A percentile compares a stretch with the other conserved stretches of the same genome.
Conservation (phyloP, 805 yeast genomes). For the Scheffersomyces spartinae region DNA sequence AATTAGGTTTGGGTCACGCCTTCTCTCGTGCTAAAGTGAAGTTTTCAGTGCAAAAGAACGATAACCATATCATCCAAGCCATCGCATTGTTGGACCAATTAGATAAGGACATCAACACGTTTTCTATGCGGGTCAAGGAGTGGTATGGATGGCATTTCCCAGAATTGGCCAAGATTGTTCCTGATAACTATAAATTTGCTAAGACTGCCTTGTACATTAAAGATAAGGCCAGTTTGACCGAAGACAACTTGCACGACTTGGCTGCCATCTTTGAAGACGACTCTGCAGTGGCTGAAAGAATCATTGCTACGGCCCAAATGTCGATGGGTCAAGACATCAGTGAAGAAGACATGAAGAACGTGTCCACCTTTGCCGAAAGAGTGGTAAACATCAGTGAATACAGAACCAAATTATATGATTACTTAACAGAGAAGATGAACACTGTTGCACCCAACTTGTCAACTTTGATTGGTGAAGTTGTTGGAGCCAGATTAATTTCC, state of each 20-base stretch:
- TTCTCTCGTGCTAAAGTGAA: conserved; percentile 98
- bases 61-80: conserved; percentile 98
- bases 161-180: conserved; percentile 82
- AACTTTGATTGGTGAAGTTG: conserved; percentile 96
- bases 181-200: conserved; percentile 83
- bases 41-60: conserved; percentile 97
- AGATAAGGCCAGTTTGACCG: conserved; percentile 78
- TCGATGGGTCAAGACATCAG: conserved; percentile 99
- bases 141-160: conserved; percentile 99
- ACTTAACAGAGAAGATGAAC: conserved; percentile 92
- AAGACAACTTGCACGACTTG: conserved; percentile 89
- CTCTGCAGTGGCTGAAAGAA: conserved; percentile 78
- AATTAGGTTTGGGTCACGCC: conserved; percentile 97
- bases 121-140: conserved; percentile 93
- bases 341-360: conserved; percentile 88
- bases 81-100: conserved; percentile 94
- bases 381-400: conserved; percentile 87
- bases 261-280: conserved; percentile 88
- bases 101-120: conserved; percentile 96
- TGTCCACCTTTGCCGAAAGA: conserved; percentile 83
- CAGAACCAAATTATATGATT: conserved; percentile 72
- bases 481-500: conserved; percentile 96
- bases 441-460: conserved; percentile 95
- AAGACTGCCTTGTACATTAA: conserved; percentile 68
- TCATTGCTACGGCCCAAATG: conserved; percentile 89